Conservation (phyloP, 2,329 filamentous ascomycete species). For the Cytospora piceae region DNA sequence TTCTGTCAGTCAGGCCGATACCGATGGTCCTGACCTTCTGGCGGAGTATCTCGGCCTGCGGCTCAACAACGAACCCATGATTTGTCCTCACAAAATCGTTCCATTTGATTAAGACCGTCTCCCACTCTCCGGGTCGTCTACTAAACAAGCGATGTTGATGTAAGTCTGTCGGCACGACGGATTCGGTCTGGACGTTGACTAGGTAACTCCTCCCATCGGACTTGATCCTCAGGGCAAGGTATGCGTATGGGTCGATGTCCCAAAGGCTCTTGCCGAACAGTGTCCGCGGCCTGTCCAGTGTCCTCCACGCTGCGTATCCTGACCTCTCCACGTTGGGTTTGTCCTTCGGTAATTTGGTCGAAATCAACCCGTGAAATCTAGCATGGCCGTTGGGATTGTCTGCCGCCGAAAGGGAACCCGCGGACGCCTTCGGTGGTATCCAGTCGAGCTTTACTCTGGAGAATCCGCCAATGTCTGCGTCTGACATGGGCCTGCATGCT, state of each 20-base stretch:
- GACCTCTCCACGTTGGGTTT: slow-evolving; percentile 74
- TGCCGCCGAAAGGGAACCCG: slow-evolving; percentile 34
- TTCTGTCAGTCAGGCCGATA: slow-evolving; percentile 84
- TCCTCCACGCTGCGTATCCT: slow-evolving; percentile 91
- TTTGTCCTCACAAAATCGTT: slow-evolving; percentile 95
- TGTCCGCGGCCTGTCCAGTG: slow-evolving; percentile 73
- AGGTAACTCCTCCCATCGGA: slow-evolving; percentile 92
- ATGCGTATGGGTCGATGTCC: slow-evolving; percentile 88
- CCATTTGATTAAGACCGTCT: slow-evolving; percentile 90
- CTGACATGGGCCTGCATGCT: slow-evolving; percentile 78
- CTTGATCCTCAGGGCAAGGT: slow-evolving; percentile 85
- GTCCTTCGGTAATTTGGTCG: slow-evolving; percentile 77
- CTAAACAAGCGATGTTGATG: slow-evolving; percentile 91
- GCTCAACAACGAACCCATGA: slow-evolving; percentile 87
- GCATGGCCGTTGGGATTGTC: slow-evolving; percentile 59
- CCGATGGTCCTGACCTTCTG: slow-evolving; percentile 86
- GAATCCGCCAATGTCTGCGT: slow-evolving; percentile 84
- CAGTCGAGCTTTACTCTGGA: slow-evolving; percentile 76
- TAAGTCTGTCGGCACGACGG: slow-evolving; percentile 89
- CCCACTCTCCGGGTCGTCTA: slow-evolving; percentile 82
- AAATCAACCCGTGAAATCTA: slow-evolving; percentile 86
- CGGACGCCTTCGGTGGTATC: slow-evolving; percentile 42
- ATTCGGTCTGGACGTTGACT: slow-evolving; percentile 93
- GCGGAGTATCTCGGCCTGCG: slow-evolving; percentile 85
- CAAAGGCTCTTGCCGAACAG: slow-evolving; percentile 86